Evolutionary conservation across 1,139 yeast species (phyloP).

Genomic region (Yamadazyma epiphylla): DNA sequence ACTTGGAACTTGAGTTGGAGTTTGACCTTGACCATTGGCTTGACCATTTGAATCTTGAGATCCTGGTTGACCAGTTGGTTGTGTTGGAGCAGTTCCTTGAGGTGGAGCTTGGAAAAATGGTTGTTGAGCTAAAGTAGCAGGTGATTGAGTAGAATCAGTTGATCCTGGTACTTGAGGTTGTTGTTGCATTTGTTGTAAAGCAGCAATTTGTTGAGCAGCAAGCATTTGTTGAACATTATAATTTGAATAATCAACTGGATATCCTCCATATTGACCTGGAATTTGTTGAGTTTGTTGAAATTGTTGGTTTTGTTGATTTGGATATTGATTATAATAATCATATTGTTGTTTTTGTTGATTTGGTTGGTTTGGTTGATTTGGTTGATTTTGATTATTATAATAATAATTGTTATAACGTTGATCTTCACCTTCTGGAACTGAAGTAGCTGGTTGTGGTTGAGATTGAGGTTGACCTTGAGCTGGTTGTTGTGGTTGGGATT

Average conservation of each 20-base stretch:
- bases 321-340: conserved; percentile 21
- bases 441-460: conserved; percentile 7
- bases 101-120: conserved; percentile 18
- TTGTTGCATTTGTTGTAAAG: conserved; percentile 18
- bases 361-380: conserved; percentile 1
- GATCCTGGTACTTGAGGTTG: conserved; percentile 12
- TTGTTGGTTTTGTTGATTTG: conserved; percentile 26
- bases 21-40: conserved; percentile 4
- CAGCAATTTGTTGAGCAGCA: conserved; percentile 32
- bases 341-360: conserved; percentile 21
- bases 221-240: conserved; percentile 32
- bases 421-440: conserved; percentile 1
- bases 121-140: conserved; percentile 22
- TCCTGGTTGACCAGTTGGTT: not conserved
- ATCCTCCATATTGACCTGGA: conserved; percentile 42
- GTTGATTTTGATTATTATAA: not conserved
- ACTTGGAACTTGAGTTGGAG: conserved; percentile 7
- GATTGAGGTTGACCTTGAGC: conserved; percentile 5
- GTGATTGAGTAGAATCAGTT: conserved; percentile 20
- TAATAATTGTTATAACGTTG: conserved; percentile 1
- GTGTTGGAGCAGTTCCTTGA: conserved; percentile 6
- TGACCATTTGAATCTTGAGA: not conserved
- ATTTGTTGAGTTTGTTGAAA: conserved; percentile 36
- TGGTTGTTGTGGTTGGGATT: conserved; percentile 7
- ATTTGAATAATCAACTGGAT: conserved; percentile 44